Base-by-base conservation (phyloP, 2,329 filamentous ascomycete genomes). In the Cyclaneusma minus region DNA sequence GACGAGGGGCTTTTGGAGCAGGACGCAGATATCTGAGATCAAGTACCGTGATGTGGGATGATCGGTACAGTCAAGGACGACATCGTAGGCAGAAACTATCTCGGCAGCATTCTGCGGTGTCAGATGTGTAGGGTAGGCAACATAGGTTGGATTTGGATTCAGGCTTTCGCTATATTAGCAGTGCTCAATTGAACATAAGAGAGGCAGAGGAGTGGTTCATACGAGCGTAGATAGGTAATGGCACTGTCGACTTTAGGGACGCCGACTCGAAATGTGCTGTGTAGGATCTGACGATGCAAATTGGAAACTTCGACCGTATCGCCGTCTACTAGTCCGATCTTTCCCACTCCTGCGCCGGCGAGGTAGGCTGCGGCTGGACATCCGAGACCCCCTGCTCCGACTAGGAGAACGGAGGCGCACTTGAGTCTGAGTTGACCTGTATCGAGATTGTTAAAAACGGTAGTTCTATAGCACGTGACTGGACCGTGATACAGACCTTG, bases 51-150 rank as follows among this genome's bases (percentile, higher is more conserved):
- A 81, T 2, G 81, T 77, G 0, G 89, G 87, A 37, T 87, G 84
- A 51, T 98, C 89, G 7, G 87, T 95, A 49, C 89, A 98, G 50
- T 98, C 89, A 8, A 98, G 69, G 2, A 95, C 70, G 1, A 94
- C 40, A 41, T 93, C 82, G 45, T 92, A 95, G 4, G 57, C 41
- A 0, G 58, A 52, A 29, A 92, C 68, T 21, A 83, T 70, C 0
- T 58, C 49, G 5, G 69, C 52, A 1, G 83, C 79, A 27, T 77
- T 80, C 31, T 68, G 54, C 0, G 82, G 64, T 0, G 67, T 70
- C 9, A 94, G 64, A 35, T 79, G 74, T 9, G 60, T 58, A 7
- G 52, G 48, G 43, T 91, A 64, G 0, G 70, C 51, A 11, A 66
- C 49, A 42, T 83, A 84, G 1, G 49, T 64, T 11, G 80, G 58